Evolutionary conservation across 106 monocot genomes (phyloP).

Genomic region (Ottelia alismoides): DNA sequence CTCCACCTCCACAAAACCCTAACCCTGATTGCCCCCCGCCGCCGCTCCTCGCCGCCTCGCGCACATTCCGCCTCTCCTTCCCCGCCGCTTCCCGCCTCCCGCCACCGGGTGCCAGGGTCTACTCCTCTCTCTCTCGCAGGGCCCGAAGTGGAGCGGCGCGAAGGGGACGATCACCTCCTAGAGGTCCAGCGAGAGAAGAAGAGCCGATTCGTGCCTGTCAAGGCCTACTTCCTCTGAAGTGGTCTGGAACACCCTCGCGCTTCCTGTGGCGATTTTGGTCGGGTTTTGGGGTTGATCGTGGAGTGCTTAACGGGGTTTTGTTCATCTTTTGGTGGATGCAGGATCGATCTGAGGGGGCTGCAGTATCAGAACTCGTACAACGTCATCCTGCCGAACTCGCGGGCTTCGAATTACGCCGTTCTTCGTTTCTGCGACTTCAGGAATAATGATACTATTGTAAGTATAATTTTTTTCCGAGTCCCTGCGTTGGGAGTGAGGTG

Average conservation of each 20-base stretch:
- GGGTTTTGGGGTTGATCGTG: conserved; percentile 1
- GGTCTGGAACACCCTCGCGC: too few relatives aligned
- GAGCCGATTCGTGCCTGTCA: conserved; percentile 78
- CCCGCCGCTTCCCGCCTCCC: not conserved
- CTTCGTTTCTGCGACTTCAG: conserved; percentile 76
- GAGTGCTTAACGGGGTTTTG: too few relatives aligned
- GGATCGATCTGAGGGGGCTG: conserved; percentile 86
- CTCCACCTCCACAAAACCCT: conserved; percentile 31
- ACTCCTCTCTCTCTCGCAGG: conserved; percentile 22
- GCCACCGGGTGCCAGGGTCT: not conserved
- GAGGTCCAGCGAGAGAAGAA: conserved; percentile 83
- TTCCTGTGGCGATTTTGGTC: not conserved
- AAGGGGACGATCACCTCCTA: conserved; percentile 45
- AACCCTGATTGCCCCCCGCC: conserved; percentile 1
- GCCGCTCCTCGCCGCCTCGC: not conserved
- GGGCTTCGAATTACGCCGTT: conserved; percentile 83
- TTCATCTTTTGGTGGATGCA: conserved; percentile 12
- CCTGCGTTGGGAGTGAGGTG: not conserved
- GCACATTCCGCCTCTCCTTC: conserved; percentile 1
- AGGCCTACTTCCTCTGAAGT: conserved; percentile 87
- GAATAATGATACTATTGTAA: conserved; percentile 34
- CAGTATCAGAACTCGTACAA: conserved; percentile 91
- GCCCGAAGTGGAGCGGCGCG: conserved; percentile 29
- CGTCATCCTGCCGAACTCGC: conserved; percentile 78
- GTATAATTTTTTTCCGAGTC: not conserved